A percentile compares a stretch with the other conserved stretches of the same genome.
Evolutionary conservation across 495 filamentous ascomycete genomes (phyloP).

Genomic region (Penicillium parvum): DNA sequence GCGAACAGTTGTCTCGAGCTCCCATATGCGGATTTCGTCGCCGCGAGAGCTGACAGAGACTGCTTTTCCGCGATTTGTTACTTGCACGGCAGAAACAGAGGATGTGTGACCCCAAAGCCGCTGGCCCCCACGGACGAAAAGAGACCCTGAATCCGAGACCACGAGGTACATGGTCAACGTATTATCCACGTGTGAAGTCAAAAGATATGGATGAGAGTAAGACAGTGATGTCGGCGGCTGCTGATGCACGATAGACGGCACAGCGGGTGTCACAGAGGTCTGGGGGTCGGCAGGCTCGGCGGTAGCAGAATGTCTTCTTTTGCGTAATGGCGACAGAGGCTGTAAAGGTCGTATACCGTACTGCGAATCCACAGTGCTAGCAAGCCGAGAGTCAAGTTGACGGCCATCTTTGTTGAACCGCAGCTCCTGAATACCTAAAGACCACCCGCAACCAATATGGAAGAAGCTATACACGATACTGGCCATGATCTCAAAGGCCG

Average conservation of each 20-base stretch:
- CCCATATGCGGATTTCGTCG: constrained; percentile 90
- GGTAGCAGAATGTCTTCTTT: constrained; percentile 20
- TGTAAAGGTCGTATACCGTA: constrained; percentile 35
- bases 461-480: constrained; percentile 76
- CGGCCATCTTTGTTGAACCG: constrained; percentile 53
- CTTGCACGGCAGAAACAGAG: constrained; percentile 78
- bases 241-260: constrained; percentile 37
- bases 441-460: constrained; percentile 66
- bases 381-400: constrained; percentile 53
- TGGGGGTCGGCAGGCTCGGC: not conserved
- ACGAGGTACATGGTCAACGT: constrained; percentile 85
- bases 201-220: constrained; percentile 87
- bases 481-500: constrained; percentile 57
- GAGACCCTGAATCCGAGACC: constrained; percentile 60
- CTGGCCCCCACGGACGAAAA: constrained; percentile 70
- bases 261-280: not conserved
- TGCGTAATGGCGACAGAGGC: constrained; percentile 33
- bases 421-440: constrained; percentile 84
- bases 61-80: constrained; percentile 82
- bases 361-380: constrained; percentile 43
- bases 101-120: constrained; percentile 94
- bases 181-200: constrained; percentile 86
- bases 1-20: constrained; percentile 71
- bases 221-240: constrained; percentile 66
- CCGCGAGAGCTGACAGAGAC: constrained; percentile 80